Conservation (phyloP, 805 yeast species). For the Yarrowia keelungensis region DNA sequence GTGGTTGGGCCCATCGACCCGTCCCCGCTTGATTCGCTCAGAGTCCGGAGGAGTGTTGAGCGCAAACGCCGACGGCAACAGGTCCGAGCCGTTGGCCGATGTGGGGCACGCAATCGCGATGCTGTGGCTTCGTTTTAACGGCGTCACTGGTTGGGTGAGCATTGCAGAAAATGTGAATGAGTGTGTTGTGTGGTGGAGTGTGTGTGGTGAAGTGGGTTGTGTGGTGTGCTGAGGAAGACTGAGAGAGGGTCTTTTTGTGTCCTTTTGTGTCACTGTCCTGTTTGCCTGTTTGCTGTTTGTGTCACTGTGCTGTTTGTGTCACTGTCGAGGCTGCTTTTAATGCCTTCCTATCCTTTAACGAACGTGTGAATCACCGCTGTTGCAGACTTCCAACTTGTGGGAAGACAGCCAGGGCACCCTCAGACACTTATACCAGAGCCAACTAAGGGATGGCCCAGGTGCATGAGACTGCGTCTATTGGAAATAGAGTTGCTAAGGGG, state of each 20-base stretch:
- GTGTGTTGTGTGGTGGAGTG: not conserved
- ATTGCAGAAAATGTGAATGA: not conserved
- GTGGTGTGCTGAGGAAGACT: no score
- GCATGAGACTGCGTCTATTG: slow-evolving; percentile 21
- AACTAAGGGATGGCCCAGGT: slow-evolving; percentile 36
- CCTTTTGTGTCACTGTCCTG: not conserved
- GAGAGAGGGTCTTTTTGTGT: not conserved
- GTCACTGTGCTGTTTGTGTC: not conserved
- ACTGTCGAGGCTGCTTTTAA: no score
- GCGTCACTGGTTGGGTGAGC: slow-evolving; percentile 38
- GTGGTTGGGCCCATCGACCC: not conserved
- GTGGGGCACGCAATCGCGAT: slow-evolving; percentile 32
- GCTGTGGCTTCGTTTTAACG: slow-evolving; percentile 37
- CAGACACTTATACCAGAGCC: slow-evolving; percentile 35
- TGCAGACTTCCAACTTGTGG: not conserved
- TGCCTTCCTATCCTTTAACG: not conserved
- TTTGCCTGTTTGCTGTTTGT: not conserved
- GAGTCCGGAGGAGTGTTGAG: slow-evolving; percentile 38
- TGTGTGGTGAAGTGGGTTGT: not conserved
- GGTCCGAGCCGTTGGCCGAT: slow-evolving; percentile 25
- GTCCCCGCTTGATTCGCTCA: slow-evolving; percentile 25
- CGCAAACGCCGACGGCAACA: slow-evolving; percentile 35
- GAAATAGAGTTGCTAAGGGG: slow-evolving; percentile 31
- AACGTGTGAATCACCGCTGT: not conserved
- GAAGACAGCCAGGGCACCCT: slow-evolving; percentile 31